Evolutionary conservation across 176 grass and related monocot genomes (phyloP).

Genomic region (Oryza glumipatula): DNA sequence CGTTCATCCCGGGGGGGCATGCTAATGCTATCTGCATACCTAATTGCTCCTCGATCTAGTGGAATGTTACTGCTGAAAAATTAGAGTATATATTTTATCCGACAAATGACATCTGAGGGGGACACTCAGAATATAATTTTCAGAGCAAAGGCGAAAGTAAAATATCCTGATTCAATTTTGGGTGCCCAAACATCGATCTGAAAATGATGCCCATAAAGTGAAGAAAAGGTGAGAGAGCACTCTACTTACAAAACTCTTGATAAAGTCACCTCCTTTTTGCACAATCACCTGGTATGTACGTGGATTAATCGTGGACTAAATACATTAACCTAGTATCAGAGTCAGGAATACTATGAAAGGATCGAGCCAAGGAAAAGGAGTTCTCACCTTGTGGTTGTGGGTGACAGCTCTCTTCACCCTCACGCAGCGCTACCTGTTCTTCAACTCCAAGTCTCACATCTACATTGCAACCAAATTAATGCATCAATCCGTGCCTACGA

Average conservation of each 20-base stretch:
- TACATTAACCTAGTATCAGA: neutral
- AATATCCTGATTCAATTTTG: slow-evolving; percentile 24
- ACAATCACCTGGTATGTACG: neutral
- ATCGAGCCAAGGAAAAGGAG: too few species aligned
- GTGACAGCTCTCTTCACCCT: neutral
- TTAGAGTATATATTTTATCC: neutral
- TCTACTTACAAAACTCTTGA: slow-evolving; percentile 14
- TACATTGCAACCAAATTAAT: neutral
- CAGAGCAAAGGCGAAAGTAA: slow-evolving; percentile 15
- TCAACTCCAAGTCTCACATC: neutral
- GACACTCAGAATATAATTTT: slow-evolving; percentile 21
- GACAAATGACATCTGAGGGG: neutral
- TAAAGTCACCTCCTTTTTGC: neutral
- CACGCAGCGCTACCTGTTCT: neutral
- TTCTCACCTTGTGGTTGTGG: too few species aligned
- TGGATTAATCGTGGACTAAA: neutral
- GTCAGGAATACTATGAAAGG: slow-evolving; percentile 10
- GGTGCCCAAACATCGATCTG: slow-evolving; percentile 3
- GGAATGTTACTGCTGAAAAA: slow-evolving; percentile 1
- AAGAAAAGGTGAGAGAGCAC: slow-evolving; percentile 34
- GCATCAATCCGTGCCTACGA: neutral
- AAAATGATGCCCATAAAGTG: slow-evolving; percentile 30
- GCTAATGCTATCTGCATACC: slow-evolving; percentile 2
- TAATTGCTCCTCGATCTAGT: slow-evolving; percentile 5
- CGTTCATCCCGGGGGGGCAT: slow-evolving; percentile 14